A percentile compares a stretch with the other conserved stretches of the same genome.
Evolutionary conservation across 1,284 basidiomycete genomes (phyloP).

Genomic region (Prillingera fragicola): DNA sequence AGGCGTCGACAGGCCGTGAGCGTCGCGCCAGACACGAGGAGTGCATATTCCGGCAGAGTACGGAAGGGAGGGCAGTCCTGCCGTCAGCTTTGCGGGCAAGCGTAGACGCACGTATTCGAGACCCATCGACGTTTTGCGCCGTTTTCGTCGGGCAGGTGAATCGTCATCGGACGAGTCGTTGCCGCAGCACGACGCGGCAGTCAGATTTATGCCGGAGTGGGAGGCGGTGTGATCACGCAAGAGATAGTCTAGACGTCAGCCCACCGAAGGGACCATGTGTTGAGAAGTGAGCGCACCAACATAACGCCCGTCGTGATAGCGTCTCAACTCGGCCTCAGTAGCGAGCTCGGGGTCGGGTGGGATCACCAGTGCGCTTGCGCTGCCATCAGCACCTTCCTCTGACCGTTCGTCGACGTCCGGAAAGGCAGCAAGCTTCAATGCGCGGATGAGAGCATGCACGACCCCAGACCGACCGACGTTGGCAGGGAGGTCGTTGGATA

Average conservation of each 20-base stretch:
- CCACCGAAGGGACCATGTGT: no score
- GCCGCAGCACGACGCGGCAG: no score
- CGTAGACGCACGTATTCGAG: constrained; percentile 58
- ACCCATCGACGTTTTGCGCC: constrained; percentile 52
- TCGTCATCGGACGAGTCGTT: constrained; percentile 6
- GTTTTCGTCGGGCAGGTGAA: constrained; percentile 21
- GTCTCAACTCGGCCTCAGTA: constrained; percentile 33
- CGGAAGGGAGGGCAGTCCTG: constrained; percentile 78
- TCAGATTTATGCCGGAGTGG: background rate
- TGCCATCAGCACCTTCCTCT: constrained; percentile 52
- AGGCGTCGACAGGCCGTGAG: constrained; percentile 65
- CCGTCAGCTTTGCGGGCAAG: constrained; percentile 11
- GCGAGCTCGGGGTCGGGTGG: constrained; percentile 27
- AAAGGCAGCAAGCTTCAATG: constrained; percentile 55
- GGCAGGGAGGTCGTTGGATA: constrained; percentile 60
- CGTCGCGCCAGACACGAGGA: constrained; percentile 68
- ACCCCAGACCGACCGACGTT: constrained; percentile 72
- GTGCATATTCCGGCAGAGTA: constrained; percentile 64
- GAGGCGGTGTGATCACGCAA: constrained; percentile 3
- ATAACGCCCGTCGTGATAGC: constrained; percentile 49
- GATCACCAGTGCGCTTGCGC: constrained; percentile 14
- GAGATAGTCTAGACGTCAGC: constrained; percentile 17
- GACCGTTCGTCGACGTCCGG: background rate
- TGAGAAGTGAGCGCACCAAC: constrained; percentile 27
- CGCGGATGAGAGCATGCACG: constrained; percentile 66